These are phyloP conservation scores for Truncatella angustata DNA, from an alignment of 2,329 filamentous ascomycete species.

Conservation along the genomic window DNA sequence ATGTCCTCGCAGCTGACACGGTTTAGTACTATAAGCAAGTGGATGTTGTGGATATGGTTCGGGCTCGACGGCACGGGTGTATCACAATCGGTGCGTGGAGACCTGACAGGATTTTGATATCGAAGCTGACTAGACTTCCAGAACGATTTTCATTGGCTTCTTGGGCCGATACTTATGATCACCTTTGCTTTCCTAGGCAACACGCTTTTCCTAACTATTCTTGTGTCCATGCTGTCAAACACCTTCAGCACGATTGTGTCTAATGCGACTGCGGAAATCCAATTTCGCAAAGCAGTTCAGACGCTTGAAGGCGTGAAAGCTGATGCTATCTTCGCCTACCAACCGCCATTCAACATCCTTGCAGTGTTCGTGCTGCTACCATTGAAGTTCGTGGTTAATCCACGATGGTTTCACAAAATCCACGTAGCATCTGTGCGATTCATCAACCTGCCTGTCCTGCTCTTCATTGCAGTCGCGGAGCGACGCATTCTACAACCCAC, in stretches of 20 bases:
- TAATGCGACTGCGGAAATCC: slow-evolving; percentile 79
- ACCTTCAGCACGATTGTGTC: slow-evolving; percentile 77
- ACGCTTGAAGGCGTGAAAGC: slow-evolving; percentile 85
- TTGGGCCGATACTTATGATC: slow-evolving; percentile 78
- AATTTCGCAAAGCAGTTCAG: slow-evolving; percentile 76
- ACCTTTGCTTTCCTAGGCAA: slow-evolving; percentile 84
- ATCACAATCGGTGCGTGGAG: slow-evolving; percentile 46
- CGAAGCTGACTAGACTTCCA: slow-evolving; percentile 13
- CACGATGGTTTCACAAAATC: slow-evolving; percentile 87
- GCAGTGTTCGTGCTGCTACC: slow-evolving; percentile 73
- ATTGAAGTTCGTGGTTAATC: slow-evolving; percentile 73
- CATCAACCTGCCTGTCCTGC: slow-evolving; percentile 72
- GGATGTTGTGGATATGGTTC: slow-evolving; percentile 95
- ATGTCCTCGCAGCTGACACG: slow-evolving; percentile 13
- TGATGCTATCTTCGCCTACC: slow-evolving; percentile 79
- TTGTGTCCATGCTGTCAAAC: slow-evolving; percentile 83
- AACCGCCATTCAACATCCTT: slow-evolving; percentile 79
- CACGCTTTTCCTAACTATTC: slow-evolving; percentile 83
- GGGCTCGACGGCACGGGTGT: slow-evolving; percentile 73
- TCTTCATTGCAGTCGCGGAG: slow-evolving; percentile 70
- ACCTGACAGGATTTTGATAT: neutral
- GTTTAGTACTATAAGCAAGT: slow-evolving; percentile 69
- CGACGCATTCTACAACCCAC: slow-evolving; percentile 63
- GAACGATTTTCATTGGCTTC: slow-evolving; percentile 72
- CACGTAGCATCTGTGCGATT: slow-evolving; percentile 74